These are phyloP conservation scores for Lonicera japonica DNA, from an alignment of 129 eudicot genomes.

Conservation along the genomic window DNA sequence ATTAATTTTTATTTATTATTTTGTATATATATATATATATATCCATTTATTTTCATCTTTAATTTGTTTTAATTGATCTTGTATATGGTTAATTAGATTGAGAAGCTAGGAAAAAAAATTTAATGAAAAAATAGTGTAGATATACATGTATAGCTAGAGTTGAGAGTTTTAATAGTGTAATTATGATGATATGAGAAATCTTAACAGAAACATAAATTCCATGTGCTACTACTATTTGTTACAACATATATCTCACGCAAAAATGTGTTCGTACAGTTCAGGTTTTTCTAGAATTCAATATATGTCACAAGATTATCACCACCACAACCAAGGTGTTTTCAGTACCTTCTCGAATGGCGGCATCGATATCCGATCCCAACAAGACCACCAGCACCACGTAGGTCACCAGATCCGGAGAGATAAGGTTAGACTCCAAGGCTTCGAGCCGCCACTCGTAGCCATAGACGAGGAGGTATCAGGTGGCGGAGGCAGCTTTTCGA, in stretches of 20 bases:
- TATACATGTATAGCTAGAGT: too few relatives aligned
- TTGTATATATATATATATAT: slow-evolving; percentile 3
- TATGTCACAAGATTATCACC: slow-evolving; percentile 82
- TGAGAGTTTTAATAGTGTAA: too few relatives aligned
- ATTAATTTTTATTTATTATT: neutral
- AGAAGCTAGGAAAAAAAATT: too few relatives aligned
- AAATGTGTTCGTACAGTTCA: too few relatives aligned
- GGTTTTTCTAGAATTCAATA: too few relatives aligned
- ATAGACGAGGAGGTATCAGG: slow-evolving; percentile 30
- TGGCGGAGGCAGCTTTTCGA: slow-evolving; percentile 25
- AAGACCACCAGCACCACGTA: slow-evolving; percentile 47
- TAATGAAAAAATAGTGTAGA: too few relatives aligned
- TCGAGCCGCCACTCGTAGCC: slow-evolving; percentile 38
- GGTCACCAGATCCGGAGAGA: slow-evolving; percentile 74
- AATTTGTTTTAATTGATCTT: neutral
- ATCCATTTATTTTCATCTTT: neutral
- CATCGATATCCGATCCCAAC: slow-evolving; percentile 53
- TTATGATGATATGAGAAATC: neutral
- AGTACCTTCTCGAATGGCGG: slow-evolving; percentile 67
- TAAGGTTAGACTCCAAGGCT: slow-evolving; percentile 48
- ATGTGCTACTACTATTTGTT: slow-evolving; percentile 23
- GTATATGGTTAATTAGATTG: too few relatives aligned
- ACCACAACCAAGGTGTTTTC: slow-evolving; percentile 25
- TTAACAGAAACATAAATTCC: slow-evolving; percentile 24
- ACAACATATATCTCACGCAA: too few relatives aligned